Evolutionary conservation across 768 basidiomycete species (phyloP), one percentile per base, ranked within the genome.

Genomic region (Mycena maculata): DNA sequence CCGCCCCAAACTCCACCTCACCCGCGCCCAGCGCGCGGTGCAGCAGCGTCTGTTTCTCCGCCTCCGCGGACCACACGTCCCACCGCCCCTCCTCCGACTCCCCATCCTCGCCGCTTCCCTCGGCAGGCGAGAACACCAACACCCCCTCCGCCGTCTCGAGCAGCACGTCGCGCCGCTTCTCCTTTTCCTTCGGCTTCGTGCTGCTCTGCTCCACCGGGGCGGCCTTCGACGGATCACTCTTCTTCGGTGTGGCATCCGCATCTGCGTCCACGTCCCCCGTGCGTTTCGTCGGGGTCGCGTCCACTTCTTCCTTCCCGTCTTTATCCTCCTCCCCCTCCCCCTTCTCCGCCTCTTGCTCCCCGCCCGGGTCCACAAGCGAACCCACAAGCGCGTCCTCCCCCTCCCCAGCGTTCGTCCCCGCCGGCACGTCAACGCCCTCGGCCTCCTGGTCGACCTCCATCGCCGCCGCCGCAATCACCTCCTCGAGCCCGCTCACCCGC

Each of bases 401-500:
- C 48, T 59, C 25, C 27, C 3, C 38, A 23, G 13, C 47, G 27
- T 15, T 12, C 4, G 49, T 36, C 11, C 4, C 22, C 30, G 27
- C 50, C n/a, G 4, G n/a, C 47, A 22, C 27, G 4, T 16, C 12
- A 13, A 22, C 56, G 20, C 25, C 41, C 38, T n/a, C 42, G 13
- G 16, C 41, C 28, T 16, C 20, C 36, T n/a, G n/a, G 36, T 60
- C 44, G 27, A 27, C 41, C 59, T 62, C 66, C 28, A n/a, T 33
- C 54, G 4, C 30, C 20, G 61, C 67, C 38, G 61, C 67, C 30
- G 41, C 56, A 45, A 39, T 44, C 25, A 60, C 68, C 33, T 65
- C 68, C 23, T 60, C 68, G 36, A 60, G 45, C 45, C 52, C 58
- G 44, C 68, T 69, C 36, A 64, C 44, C 27, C 68, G 33, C 42